phyloP scores from a whole-genome alignment of 2,329 filamentous ascomycete genomes.

The Macrophomina phaseolina region DNA sequence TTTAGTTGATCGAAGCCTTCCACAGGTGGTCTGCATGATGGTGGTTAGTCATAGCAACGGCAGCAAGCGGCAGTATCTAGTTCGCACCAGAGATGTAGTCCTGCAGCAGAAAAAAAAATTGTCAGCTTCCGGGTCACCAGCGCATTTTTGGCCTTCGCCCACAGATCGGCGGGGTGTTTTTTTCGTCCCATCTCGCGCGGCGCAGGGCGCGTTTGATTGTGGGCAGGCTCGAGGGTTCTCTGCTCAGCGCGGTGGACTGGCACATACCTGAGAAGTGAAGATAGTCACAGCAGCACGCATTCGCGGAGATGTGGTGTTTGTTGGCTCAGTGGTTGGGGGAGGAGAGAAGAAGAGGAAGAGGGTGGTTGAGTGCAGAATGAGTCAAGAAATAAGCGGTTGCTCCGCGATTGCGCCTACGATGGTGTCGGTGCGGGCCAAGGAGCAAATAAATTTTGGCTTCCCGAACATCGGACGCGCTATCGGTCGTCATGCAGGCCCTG shows the following conservation, averaged over 20 bases:
- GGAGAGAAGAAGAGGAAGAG: not conserved
- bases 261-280: constrained; percentile 61
- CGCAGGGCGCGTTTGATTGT: constrained; percentile 15
- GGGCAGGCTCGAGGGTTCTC: constrained; percentile 12
- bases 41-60: constrained; percentile 28
- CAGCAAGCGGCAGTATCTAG: constrained; percentile 30
- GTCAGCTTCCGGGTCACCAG: constrained; percentile 41
- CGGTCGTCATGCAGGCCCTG: not conserved
- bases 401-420: constrained; percentile 17
- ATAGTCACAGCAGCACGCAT: constrained; percentile 58
- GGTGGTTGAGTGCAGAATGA: not conserved
- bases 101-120: constrained; percentile 42
- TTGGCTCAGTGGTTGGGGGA: constrained; percentile 19
- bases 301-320: constrained; percentile 26
- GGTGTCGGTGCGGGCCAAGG: constrained; percentile 16
- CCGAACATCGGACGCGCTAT: constrained; percentile 24
- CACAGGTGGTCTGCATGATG: constrained; percentile 65
- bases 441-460: constrained; percentile 21
- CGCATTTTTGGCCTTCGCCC: not conserved
- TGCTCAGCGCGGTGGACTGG: constrained; percentile 25
- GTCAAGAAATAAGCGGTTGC: constrained; percentile 17
- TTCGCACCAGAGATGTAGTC: constrained; percentile 69
- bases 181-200: not conserved
- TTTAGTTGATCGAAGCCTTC: constrained; percentile 70
- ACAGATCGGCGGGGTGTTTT: not conserved